A percentile compares a stretch with the other conserved stretches of the same genome.
phyloP scores from a whole-genome alignment of 2,329 filamentous ascomycete genomes.

The Colletotrichum spaethianum region DNA sequence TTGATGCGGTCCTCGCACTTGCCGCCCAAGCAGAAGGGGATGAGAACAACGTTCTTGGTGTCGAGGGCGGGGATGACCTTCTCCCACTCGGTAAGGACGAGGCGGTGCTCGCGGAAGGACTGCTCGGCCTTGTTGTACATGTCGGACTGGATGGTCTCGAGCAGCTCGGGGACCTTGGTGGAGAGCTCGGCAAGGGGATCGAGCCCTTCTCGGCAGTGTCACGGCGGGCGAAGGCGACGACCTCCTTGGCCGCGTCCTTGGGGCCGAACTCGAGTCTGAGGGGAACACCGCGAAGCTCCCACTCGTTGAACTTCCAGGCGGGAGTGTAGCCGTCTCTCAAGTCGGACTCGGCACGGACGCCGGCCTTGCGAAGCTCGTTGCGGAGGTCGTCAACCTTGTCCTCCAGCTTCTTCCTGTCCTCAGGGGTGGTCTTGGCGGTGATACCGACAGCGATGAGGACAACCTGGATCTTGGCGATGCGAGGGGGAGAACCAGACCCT shows the following conservation, averaged over 20 bases:
- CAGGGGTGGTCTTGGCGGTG: conserved; percentile 86
- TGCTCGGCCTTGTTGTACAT: conserved; percentile 83
- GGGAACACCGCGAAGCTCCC: conserved; percentile 96
- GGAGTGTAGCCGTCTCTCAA: conserved; percentile 92
- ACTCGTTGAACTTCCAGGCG: conserved; percentile 99
- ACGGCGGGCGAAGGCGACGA: conserved; percentile 88
- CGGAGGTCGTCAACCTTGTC: conserved; percentile 82
- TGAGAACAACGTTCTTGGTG: conserved; percentile 91
- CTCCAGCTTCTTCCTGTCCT: conserved; percentile 83
- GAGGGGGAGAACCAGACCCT: conserved; percentile 94
- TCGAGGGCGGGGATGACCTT: conserved; percentile 93
- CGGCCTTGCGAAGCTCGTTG: conserved; percentile 77
- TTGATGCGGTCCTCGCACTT: conserved; percentile 97
- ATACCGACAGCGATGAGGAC: conserved; percentile 94
- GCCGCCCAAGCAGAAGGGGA: conserved; percentile 86
- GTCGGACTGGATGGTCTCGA: conserved; percentile 91
- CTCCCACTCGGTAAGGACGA: conserved; percentile 88
- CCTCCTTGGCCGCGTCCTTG: conserved; percentile 89
- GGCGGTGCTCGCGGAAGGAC: conserved; percentile 84
- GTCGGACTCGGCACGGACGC: conserved; percentile 85
- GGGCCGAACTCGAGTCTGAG: conserved; percentile 96
- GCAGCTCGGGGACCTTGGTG: conserved; percentile 81
- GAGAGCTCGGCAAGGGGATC: conserved; percentile 82
- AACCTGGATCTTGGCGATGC: conserved; percentile 88
- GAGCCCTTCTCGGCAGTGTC: conserved; percentile 89